Evolutionary conservation across 768 basidiomycete genomes (phyloP).

Genomic region (Boletus insuetus): DNA sequence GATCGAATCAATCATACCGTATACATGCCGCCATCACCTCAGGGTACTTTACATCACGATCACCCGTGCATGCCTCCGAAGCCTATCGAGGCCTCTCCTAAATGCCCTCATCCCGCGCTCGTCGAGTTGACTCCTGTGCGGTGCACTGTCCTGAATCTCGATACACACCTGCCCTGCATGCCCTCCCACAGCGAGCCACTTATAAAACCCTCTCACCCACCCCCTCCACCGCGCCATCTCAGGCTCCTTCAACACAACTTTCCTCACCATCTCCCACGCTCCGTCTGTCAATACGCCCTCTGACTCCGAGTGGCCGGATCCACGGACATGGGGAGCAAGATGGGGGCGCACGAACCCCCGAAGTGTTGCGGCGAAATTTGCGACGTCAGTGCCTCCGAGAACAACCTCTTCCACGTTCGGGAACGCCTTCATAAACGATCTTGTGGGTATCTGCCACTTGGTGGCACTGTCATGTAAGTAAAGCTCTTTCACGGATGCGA

Average conservation of each 20-base stretch:
- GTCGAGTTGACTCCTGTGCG: not conserved
- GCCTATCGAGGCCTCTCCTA: constrained; percentile 6
- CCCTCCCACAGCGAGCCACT: constrained; percentile 19
- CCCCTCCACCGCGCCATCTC: constrained; percentile 10
- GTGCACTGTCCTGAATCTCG: not conserved
- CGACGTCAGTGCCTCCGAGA: constrained; percentile 12
- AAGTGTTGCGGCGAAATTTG: constrained; percentile 10
- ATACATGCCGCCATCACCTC: not conserved
- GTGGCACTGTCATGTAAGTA: constrained; percentile 11
- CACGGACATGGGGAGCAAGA: not conserved
- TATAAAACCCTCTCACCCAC: constrained; percentile 14
- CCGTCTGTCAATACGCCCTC: not conserved
- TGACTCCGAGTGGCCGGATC: not conserved
- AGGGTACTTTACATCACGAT: not conserved
- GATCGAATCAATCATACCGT: not conserved
- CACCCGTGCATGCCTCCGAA: constrained; percentile 11
- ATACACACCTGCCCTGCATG: constrained; percentile 9
- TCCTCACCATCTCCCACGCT: constrained; percentile 9
- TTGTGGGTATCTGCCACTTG: constrained; percentile 10
- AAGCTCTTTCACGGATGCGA: constrained; percentile 9
- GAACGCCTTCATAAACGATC: constrained; percentile 17
- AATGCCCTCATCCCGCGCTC: not conserved
- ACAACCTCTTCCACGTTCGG: constrained; percentile 13
- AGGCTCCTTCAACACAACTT: constrained; percentile 9
- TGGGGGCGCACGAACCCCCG: constrained; percentile 5